Conservation (phyloP, 2,329 filamentous ascomycete genomes). For the Pseudogymnoascus sp. region DNA sequence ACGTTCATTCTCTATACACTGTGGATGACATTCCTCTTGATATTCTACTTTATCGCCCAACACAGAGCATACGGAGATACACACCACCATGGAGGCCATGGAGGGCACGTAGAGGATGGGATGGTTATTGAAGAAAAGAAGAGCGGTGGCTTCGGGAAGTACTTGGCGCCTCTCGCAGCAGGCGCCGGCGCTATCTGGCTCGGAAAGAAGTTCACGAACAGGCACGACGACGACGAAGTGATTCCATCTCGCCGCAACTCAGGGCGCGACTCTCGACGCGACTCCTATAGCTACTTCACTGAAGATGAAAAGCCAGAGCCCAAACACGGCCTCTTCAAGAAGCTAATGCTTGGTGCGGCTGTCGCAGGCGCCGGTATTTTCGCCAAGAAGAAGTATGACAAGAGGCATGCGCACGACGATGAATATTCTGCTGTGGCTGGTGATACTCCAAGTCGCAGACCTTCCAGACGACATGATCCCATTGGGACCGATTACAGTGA, state of each 20-base stretch:
- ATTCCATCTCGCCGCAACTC: slow-evolving; percentile 41
- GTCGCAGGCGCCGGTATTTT: slow-evolving; percentile 56
- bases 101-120: slow-evolving; percentile 26
- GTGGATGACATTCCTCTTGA: slow-evolving; percentile 64
- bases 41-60: slow-evolving; percentile 68
- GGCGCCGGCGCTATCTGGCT: slow-evolving; percentile 50
- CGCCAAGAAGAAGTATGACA: slow-evolving; percentile 50
- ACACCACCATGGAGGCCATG: slow-evolving; percentile 20
- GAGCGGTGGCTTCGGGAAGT: slow-evolving; percentile 32
- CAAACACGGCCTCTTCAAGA: slow-evolving; percentile 49
- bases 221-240: slow-evolving; percentile 36
- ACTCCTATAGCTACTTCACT: slow-evolving; percentile 47
- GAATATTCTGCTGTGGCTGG: slow-evolving; percentile 56
- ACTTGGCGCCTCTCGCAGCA: slow-evolving; percentile 45
- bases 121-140: slow-evolving; percentile 42
- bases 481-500: slow-evolving; percentile 40
- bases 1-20: slow-evolving; percentile 82
- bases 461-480: slow-evolving; percentile 28
- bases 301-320: slow-evolving; percentile 55
- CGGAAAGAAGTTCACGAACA: slow-evolving; percentile 26
- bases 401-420: slow-evolving; percentile 46
- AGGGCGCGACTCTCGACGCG: slow-evolving; percentile 36
- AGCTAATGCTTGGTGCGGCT: slow-evolving; percentile 52
- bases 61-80: slow-evolving; percentile 37
- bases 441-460: slow-evolving; percentile 48